Evolutionary conservation across 805 yeast genomes (phyloP).

Genomic region (Metschnikowia chrysomelidarum): DNA sequence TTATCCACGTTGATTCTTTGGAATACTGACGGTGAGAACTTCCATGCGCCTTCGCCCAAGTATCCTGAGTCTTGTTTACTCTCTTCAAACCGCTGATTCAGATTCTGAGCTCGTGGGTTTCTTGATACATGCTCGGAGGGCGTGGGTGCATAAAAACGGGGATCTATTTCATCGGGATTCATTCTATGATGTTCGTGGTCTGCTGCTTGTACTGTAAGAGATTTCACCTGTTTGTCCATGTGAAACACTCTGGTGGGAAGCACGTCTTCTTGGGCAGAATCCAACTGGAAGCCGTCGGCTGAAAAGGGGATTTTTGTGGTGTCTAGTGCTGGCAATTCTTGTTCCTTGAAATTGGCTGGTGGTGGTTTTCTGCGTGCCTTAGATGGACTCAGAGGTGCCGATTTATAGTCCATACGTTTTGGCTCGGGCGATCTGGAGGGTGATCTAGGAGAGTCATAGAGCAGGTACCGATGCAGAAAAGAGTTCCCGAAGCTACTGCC

Average conservation of each 20-base stretch:
- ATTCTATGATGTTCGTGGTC: slow-evolving; percentile 11
- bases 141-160: slow-evolving; percentile 45
- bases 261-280: slow-evolving; percentile 24
- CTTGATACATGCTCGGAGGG: slow-evolving; percentile 42
- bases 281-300: slow-evolving; percentile 41
- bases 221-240: slow-evolving; percentile 33
- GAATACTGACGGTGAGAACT: slow-evolving; percentile 37
- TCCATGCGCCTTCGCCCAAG: slow-evolving; percentile 39
- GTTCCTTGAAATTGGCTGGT: slow-evolving; percentile 10
- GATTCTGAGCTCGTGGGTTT: slow-evolving; percentile 23
- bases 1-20: slow-evolving; percentile 29
- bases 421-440: slow-evolving; percentile 3
- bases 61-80: slow-evolving; percentile 37
- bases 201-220: slow-evolving; percentile 24
- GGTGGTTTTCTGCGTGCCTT: slow-evolving; percentile 17
- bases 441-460: not conserved
- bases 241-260: slow-evolving; percentile 37
- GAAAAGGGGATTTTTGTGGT: slow-evolving; percentile 38
- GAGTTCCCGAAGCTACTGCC: not conserved
- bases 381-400: slow-evolving; percentile 8
- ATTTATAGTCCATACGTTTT: not conserved
- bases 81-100: slow-evolving; percentile 22
- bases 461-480: not conserved
- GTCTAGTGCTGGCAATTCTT: slow-evolving; percentile 2
- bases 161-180: slow-evolving; percentile 25